Conservation (phyloP, 345 rosid species). For the Gossypium bickii region DNA sequence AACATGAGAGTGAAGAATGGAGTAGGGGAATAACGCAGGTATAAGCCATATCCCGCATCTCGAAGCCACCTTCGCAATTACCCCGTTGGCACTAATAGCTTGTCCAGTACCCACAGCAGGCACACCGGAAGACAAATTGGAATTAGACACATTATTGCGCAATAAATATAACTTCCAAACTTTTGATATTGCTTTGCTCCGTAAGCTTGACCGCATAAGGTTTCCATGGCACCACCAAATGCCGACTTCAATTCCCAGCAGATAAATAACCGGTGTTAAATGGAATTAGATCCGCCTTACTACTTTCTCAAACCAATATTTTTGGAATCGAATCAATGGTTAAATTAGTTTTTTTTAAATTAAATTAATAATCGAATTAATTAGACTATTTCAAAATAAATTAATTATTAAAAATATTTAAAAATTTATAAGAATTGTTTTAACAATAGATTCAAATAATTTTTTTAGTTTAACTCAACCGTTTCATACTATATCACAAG, state of each 20-base stretch:
- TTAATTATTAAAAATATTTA: no score
- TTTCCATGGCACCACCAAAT: slow-evolving; percentile 29
- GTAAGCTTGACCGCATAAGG: slow-evolving; percentile 61
- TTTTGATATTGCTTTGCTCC: slow-evolving; percentile 50
- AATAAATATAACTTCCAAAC: slow-evolving; percentile 38
- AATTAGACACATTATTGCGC: slow-evolving; percentile 35
- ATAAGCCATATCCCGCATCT: slow-evolving; percentile 38
- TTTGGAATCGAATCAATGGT: no score
- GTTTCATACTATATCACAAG: no score
- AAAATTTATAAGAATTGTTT: no score
- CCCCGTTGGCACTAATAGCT: slow-evolving; percentile 24
- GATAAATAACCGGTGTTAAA: neutral
- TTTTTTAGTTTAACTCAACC: no score
- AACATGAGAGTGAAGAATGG: slow-evolving; percentile 33
- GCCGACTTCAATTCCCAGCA: neutral
- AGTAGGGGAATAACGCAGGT: slow-evolving; percentile 35
- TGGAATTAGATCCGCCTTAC: no score
- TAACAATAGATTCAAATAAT: no score
- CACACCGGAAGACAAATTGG: slow-evolving; percentile 17
- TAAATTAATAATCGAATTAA: no score
- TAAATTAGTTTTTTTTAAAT: no score
- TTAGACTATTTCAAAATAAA: no score
- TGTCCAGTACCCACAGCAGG: slow-evolving; percentile 30
- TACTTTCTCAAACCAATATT: no score
- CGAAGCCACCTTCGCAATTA: slow-evolving; percentile 41